A percentile compares a stretch with the other conserved stretches of the same genome.
phyloP scores from a whole-genome alignment of 345 rosid genomes.

The Salix dunnii region DNA sequence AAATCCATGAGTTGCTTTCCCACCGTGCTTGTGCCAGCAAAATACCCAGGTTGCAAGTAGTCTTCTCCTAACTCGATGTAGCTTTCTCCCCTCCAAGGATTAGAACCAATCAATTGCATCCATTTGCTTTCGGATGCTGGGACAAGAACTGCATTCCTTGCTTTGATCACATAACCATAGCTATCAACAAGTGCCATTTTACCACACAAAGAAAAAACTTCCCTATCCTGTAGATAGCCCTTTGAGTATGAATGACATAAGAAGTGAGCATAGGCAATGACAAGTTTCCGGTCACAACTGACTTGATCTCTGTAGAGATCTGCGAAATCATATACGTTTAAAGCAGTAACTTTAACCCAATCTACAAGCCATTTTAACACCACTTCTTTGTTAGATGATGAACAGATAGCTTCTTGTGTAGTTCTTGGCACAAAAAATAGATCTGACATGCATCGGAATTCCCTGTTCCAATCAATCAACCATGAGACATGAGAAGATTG shows the following conservation, averaged over 20 bases:
- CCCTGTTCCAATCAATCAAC: slow-evolving; percentile 57
- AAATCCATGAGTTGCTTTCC: slow-evolving; percentile 37
- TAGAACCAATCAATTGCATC: slow-evolving; percentile 47
- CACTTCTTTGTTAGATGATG: slow-evolving; percentile 13
- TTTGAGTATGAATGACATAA: slow-evolving; percentile 37
- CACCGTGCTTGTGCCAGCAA: slow-evolving; percentile 38
- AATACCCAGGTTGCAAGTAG: slow-evolving; percentile 32
- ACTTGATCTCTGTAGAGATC: slow-evolving; percentile 11
- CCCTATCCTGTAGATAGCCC: slow-evolving; percentile 13
- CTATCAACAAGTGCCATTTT: slow-evolving; percentile 57
- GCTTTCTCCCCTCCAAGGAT: slow-evolving; percentile 47
- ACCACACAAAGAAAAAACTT: slow-evolving; percentile 29
- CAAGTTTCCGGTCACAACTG: slow-evolving; percentile 29
- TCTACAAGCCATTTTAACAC: slow-evolving; percentile 43
- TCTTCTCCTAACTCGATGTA: slow-evolving; percentile 54
- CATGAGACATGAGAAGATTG: slow-evolving; percentile 18
- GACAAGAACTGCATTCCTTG: slow-evolving; percentile 44
- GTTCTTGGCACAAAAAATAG: slow-evolving; percentile 42
- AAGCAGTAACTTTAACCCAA: background rate
- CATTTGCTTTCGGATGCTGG: slow-evolving; percentile 67
- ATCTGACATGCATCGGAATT: slow-evolving; percentile 35
- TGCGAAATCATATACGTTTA: slow-evolving; percentile 37
- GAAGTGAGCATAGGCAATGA: slow-evolving; percentile 52
- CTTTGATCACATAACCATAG: slow-evolving; percentile 30
- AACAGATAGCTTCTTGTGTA: slow-evolving; percentile 32